Evolutionary conservation across 768 basidiomycete species (phyloP).

Genomic region (Boletus coccyginus): DNA sequence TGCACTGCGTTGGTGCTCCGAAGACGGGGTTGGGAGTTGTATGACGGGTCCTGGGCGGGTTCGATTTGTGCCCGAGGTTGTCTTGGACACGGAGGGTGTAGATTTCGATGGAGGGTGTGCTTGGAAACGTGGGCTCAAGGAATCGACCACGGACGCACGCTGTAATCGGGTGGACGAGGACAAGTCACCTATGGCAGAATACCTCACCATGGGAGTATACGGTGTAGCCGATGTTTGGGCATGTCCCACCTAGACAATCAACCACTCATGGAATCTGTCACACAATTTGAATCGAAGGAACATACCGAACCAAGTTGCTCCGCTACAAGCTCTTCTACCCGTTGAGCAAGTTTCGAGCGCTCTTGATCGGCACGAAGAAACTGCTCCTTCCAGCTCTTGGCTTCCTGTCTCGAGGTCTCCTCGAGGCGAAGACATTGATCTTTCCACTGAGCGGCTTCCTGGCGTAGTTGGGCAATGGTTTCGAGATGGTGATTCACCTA

Average conservation of each 20-base stretch:
- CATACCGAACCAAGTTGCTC: conserved; percentile 45
- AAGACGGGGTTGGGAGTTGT: conserved; percentile 32
- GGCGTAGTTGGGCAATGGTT: conserved; percentile 57
- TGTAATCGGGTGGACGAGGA: conserved; percentile 28
- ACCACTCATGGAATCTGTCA: not conserved
- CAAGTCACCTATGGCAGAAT: conserved; percentile 23
- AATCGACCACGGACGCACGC: conserved; percentile 12
- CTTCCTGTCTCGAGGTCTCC: conserved; percentile 45
- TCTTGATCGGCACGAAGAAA: conserved; percentile 74
- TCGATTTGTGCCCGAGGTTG: conserved; percentile 5
- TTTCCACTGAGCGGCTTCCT: conserved; percentile 71
- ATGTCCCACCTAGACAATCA: conserved; percentile 13
- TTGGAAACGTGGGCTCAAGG: conserved; percentile 27
- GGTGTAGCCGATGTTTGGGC: conserved; percentile 19
- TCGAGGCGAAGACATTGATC: conserved; percentile 54
- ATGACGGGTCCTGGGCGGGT: conserved; percentile 6
- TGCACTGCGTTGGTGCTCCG: conserved; percentile 27
- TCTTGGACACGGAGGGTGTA: conserved; percentile 28
- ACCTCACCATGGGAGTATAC: conserved; percentile 33
- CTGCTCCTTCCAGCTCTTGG: conserved; percentile 77
- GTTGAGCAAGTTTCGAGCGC: conserved; percentile 52
- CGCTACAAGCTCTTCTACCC: conserved; percentile 56
- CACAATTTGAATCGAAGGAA: conserved; percentile 1
- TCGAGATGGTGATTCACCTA: conserved; percentile 61
- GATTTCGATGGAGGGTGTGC: conserved; percentile 33